phyloP scores from a whole-genome alignment of 306 rosid species.

The Quillaja saponaria region DNA sequence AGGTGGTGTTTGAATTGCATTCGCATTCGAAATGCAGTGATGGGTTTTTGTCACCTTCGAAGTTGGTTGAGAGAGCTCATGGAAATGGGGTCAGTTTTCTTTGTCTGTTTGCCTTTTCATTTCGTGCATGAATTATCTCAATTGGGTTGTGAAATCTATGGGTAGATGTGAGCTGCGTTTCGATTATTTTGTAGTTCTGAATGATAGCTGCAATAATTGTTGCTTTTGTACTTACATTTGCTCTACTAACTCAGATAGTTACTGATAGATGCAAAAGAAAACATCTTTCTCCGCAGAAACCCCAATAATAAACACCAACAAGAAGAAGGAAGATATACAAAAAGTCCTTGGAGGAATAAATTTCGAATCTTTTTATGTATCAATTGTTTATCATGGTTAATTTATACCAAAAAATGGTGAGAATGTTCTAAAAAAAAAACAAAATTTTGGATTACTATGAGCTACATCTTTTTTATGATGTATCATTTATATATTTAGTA shows the following conservation, averaged over 20 bases:
- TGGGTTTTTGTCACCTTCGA: constrained; percentile 90
- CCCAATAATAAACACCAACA: neutral
- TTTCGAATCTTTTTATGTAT: no score
- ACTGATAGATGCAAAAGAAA: no score
- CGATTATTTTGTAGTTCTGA: neutral
- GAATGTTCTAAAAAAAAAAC: neutral
- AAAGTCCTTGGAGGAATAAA: no score
- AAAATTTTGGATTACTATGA: neutral
- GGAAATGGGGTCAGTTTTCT: constrained; percentile 69
- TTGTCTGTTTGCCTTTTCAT: constrained; percentile 16
- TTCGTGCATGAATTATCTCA: neutral
- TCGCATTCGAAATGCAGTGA: constrained; percentile 93
- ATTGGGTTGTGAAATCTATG: constrained; percentile 4
- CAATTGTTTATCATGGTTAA: neutral
- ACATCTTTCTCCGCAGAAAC: neutral
- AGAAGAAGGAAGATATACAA: no score
- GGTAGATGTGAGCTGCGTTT: neutral
- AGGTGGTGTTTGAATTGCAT: constrained; percentile 77
- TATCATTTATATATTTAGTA: no score
- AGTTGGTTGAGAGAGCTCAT: constrained; percentile 83
- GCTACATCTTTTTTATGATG: no score
- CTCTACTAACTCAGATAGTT: no score
- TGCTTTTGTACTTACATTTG: no score
- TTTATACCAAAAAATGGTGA: neutral
- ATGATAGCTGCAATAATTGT: neutral